Base-by-base conservation (phyloP, 345 rosid species). In the Mangifera indica region DNA sequence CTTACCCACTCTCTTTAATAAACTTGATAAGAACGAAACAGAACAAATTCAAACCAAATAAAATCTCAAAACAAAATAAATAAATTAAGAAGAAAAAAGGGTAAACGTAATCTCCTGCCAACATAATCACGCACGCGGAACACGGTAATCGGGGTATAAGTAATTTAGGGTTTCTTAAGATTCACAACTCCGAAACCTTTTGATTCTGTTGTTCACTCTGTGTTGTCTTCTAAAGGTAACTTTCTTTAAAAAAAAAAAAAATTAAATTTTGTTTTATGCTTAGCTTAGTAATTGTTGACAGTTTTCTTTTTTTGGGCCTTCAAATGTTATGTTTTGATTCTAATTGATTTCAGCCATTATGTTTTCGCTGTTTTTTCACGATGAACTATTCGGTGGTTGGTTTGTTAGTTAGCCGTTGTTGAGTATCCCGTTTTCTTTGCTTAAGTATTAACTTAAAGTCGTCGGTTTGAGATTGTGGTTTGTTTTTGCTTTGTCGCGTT, bases 101-200 rank as follows among this genome's bases (percentile, higher is more conserved):
- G 46, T 40, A 69, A 17, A 10, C 55, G 37, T n/a, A 5, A 25
- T 70, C 45, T 45, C 17, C 46, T 26, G 24, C 55, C n/a, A 44
- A 25, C 4, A 17, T 4, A 45, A 17, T 25, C 64, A 5, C 55
- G 26, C 53, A 55, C 44, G 9, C 21, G 52, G 46, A 57, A 44
- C 55, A 24, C 63, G 3, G 46, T 24, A 56, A 66, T 55, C 70
- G 73, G 69, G 69, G 51, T 56, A 10, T 13, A 18, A 13, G 53
- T 57, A 69, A 22, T 45, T 63, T 57, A 58, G 73, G 73, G 65
- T 69, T 69, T 45, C 21, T 57, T 29, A 13, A 45, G 73, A 45
- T 59, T 58, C 24, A 45, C 55, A 10, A 1, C 65, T 45, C 14
- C 2, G 13, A 44, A 51, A 21, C 48, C 21, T 45, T 17, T 17